Evolutionary conservation across 208 protist species (phyloP).

Genomic region (Trypanosoma grayi): DNA sequence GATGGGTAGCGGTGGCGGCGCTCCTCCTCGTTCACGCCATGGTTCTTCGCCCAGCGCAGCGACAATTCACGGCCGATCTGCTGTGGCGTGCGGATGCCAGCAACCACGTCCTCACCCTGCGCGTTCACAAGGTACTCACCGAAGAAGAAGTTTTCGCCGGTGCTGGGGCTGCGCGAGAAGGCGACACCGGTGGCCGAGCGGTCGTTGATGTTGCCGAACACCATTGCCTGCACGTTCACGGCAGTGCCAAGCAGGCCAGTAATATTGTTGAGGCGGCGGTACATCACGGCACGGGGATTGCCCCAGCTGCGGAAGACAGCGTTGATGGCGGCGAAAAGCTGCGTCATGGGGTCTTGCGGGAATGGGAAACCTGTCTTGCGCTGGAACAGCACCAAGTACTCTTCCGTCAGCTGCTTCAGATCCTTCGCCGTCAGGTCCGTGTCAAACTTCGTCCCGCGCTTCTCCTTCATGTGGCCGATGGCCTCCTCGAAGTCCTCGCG

Average conservation of each 20-base stretch:
- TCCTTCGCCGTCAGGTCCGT: constrained; percentile 81
- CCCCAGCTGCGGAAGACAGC: constrained; percentile 94
- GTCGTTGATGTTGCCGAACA: constrained; percentile 94
- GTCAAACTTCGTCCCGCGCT: constrained; percentile 73
- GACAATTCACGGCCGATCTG: constrained; percentile 67
- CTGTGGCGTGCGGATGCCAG: constrained; percentile 94
- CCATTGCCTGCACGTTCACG: constrained; percentile 95
- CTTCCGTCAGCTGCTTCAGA: constrained; percentile 64
- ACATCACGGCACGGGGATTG: constrained; percentile 88
- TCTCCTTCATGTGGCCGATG: constrained; percentile 74
- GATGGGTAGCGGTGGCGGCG: constrained; percentile 56
- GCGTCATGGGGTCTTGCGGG: constrained; percentile 87
- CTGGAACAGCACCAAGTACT: constrained; percentile 71
- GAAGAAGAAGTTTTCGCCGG: constrained; percentile 92
- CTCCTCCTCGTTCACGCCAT: constrained; percentile 68
- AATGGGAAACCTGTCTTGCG: constrained; percentile 72
- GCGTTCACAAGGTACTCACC: constrained; percentile 96
- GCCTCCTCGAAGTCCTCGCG: constrained; percentile 88
- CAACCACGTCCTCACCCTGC: constrained; percentile 96
- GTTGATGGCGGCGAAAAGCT: constrained; percentile 83
- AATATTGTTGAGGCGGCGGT: constrained; percentile 92
- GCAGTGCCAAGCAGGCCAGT: constrained; percentile 90
- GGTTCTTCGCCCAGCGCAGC: constrained; percentile 67
- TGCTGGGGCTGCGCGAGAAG: constrained; percentile 94
- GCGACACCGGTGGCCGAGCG: constrained; percentile 92